Evolutionary conservation across 2,329 filamentous ascomycete species (phyloP).

Genomic region (Colletotrichum truncatum): DNA sequence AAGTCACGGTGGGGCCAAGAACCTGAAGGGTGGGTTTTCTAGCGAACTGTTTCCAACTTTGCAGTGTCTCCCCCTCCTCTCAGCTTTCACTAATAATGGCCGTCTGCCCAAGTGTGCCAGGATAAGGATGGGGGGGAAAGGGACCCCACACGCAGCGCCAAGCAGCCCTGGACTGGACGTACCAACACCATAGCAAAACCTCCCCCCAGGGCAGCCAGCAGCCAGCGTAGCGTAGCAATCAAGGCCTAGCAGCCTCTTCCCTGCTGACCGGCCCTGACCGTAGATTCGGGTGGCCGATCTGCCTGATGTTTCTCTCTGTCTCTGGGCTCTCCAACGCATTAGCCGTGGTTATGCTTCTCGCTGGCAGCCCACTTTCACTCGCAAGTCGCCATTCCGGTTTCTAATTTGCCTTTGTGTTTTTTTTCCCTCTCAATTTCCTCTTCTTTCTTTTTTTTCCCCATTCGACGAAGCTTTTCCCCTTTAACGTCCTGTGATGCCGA

Average conservation of each 20-base stretch:
- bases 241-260: background rate
- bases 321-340: background rate
- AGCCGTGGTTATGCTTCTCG: background rate
- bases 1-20: no score
- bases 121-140: no score
- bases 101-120: no score
- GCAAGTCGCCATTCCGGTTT: slow-evolving; percentile 6
- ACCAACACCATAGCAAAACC: background rate
- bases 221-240: background rate
- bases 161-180: background rate
- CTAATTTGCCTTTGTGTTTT: background rate
- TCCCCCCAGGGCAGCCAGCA: no score
- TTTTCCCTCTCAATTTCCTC: background rate
- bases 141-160: background rate
- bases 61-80: no score
- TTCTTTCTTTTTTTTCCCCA: background rate
- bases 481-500: background rate
- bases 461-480: background rate
- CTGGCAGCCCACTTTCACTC: slow-evolving; percentile 20
- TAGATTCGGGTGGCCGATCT: slow-evolving; percentile 1
- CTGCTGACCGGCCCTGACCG: slow-evolving; percentile 17
- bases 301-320: background rate
- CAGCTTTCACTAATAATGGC: no score
- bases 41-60: no score
- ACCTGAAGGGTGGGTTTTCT: no score